A percentile compares a stretch with the other conserved stretches of the same genome.
Conservation (phyloP, 1,139 yeast genomes). For the Candida buenavistaensis region DNA sequence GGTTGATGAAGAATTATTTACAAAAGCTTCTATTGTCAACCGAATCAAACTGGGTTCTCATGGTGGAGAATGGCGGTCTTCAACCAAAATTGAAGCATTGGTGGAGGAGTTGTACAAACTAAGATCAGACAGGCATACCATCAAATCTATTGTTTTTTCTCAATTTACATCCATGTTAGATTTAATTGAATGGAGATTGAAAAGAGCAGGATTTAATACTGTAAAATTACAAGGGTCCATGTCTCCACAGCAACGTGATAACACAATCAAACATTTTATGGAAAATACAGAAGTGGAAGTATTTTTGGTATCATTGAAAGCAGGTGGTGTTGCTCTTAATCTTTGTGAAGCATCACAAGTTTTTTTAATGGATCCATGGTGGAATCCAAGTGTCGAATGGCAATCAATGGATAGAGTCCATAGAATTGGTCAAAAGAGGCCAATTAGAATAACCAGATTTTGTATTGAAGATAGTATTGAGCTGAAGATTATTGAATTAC, state of each 20-base stretch:
- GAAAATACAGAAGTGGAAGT: constrained; percentile 90
- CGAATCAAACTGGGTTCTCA: constrained; percentile 72
- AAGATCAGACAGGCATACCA: constrained; percentile 82
- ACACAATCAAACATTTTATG: constrained; percentile 87
- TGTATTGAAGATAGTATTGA: constrained; percentile 97
- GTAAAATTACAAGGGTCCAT: constrained; percentile 94
- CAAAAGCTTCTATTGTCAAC: constrained; percentile 84
- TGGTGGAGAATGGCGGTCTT: constrained; percentile 84
- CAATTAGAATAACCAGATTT: constrained; percentile 88
- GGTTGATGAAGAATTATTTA: constrained; percentile 61
- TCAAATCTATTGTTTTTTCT: constrained; percentile 93
- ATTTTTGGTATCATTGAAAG: constrained; percentile 89
- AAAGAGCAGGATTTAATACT: constrained; percentile 90
- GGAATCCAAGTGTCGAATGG: constrained; percentile 99
- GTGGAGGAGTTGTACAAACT: constrained; percentile 89
- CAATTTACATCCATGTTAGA: constrained; percentile 97
- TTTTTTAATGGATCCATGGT: constrained; percentile 95
- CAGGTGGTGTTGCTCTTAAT: constrained; percentile 97
- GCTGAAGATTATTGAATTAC: constrained; percentile 90
- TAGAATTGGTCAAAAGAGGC: constrained; percentile 93
- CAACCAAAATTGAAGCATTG: constrained; percentile 94
- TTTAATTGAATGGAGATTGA: constrained; percentile 90
- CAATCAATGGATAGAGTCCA: constrained; percentile 98
- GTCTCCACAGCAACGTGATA: constrained; percentile 94
- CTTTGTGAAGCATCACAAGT: constrained; percentile 97